Evolutionary conservation across 352 stramenopile genomes (phyloP), one percentile per base, ranked within the genome.

Genomic region (Pythium sp.): DNA sequence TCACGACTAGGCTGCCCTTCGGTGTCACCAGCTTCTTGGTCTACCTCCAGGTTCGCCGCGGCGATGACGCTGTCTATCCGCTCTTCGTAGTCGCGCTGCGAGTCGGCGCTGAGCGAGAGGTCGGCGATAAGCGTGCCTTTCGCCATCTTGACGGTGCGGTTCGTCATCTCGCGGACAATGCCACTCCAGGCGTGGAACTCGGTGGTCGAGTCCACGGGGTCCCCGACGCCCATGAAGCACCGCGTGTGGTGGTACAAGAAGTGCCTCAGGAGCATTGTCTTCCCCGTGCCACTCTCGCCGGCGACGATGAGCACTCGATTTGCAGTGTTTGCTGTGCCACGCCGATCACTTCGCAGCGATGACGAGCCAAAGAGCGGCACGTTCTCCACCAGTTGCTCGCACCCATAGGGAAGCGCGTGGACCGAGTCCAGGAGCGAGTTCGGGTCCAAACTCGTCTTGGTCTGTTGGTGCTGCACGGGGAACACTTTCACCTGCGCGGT

Each of bases 181-280:
- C 68, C 71, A 51, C 74, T 68, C 83, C 83, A 91, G 0, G 83
- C 80, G 41, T 91, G 81, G 56, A 89, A 86, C 59, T 87, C 77
- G 18, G 79, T 65, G 9, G 79, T 73, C 24, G 76, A 82, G 53
- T 91, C 83, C 24, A 91, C 76, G 7, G 81, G 79, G 30, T 91
- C 81, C 0, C 81, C 81, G 15, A 58, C 74, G 1, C 83, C 83
- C 64, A 87, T 84, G 53, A 82, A 91, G 57, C 79, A 87, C 6
- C 74, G 69, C 3, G 81, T 53, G 15, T 85, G 79, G 34, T 83
- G 72, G 12, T 83, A 69, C n/a, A 82, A 60, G 18, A 87, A 82
- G 32, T 91, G 80, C 5, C 80, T 78, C 2, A 90, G 55, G 7
- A 91, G 59, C 83, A 90, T 91, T 0, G 83, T 89, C 56, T 91